Conservation (phyloP, 345 rosid genomes). For the Hibiscus trionum region DNA sequence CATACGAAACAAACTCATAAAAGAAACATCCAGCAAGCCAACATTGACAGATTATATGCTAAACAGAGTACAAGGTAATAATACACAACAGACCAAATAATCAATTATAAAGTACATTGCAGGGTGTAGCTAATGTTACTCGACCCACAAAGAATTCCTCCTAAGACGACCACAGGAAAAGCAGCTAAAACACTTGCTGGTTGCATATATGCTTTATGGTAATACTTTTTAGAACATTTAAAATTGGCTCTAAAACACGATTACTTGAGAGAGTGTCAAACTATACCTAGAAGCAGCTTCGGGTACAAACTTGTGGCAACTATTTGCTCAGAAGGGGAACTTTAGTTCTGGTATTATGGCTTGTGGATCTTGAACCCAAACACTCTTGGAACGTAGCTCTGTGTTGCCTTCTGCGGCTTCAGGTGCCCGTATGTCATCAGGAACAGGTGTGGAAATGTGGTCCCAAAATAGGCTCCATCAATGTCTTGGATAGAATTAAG, state of each 20-base stretch:
- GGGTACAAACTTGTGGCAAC: too few species aligned
- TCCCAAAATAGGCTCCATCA: constrained; percentile 95
- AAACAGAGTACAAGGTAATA: too few species aligned
- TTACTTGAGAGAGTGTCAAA: constrained; percentile 6
- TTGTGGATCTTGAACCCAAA: constrained; percentile 94
- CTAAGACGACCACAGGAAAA: too few species aligned
- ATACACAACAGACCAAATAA: not conserved
- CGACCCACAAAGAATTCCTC: too few species aligned
- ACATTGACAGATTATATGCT: too few species aligned
- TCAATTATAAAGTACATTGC: not conserved
- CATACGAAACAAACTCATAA: too few species aligned
- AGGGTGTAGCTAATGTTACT: too few species aligned
- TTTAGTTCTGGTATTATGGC: constrained; percentile 21
- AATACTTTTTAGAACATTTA: constrained; percentile 3
- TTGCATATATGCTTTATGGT: constrained; percentile 22
- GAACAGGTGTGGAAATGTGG: constrained; percentile 89
- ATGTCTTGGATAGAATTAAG: constrained; percentile 53
- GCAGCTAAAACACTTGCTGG: not conserved
- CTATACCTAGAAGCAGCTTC: constrained; percentile 15
- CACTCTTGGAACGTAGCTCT: constrained; percentile 85
- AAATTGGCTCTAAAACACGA: constrained; percentile 9
- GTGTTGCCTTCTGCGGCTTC: constrained; percentile 76
- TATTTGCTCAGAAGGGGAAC: constrained; percentile 10
- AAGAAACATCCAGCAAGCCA: too few species aligned
- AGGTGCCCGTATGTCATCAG: constrained; percentile 86